Evolutionary conservation across 306 rosid genomes (phyloP).

Genomic region (Lathyrus sativus): DNA sequence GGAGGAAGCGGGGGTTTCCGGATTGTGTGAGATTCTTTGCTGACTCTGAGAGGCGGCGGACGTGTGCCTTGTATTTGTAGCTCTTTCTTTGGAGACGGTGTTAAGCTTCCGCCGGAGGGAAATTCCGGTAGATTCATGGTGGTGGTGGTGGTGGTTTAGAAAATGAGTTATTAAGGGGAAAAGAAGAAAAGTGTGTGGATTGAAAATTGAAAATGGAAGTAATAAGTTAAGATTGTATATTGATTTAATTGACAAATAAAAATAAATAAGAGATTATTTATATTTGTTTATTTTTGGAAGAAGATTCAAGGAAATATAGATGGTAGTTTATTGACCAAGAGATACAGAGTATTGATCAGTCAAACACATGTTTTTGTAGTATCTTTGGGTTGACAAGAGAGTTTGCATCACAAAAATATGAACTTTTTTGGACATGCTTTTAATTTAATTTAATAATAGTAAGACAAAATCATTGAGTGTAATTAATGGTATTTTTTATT

Average conservation of each 20-base stretch:
- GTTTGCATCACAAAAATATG: not conserved
- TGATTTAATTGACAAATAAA: not conserved
- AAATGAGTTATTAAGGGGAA: not conserved
- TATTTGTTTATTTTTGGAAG: constrained; percentile 7
- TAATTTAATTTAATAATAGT: not conserved
- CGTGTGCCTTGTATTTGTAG: constrained; percentile 79
- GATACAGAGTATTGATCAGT: constrained; percentile 4
- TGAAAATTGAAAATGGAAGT: not conserved
- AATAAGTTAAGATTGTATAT: not conserved
- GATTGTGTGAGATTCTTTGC: constrained; percentile 74
- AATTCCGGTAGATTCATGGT: constrained; percentile 56
- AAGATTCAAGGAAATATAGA: not conserved
- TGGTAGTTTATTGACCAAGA: constrained; percentile 37
- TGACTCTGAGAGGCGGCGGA: constrained; percentile 77
- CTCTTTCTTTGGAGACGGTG: constrained; percentile 56
- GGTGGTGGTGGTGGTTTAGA: not conserved
- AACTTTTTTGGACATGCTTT: not conserved
- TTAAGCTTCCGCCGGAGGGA: constrained; percentile 33
- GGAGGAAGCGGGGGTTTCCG: constrained; percentile 69
- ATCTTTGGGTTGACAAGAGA: not conserved
- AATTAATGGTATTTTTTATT: not conserved
- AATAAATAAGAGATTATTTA: not conserved
- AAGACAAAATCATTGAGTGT: not conserved
- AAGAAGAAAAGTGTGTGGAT: not conserved
- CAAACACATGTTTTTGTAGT: constrained; percentile 16